Base-by-base conservation (phyloP, 2,329 filamentous ascomycete species). In the Dothidotthia symphoricarpi region DNA sequence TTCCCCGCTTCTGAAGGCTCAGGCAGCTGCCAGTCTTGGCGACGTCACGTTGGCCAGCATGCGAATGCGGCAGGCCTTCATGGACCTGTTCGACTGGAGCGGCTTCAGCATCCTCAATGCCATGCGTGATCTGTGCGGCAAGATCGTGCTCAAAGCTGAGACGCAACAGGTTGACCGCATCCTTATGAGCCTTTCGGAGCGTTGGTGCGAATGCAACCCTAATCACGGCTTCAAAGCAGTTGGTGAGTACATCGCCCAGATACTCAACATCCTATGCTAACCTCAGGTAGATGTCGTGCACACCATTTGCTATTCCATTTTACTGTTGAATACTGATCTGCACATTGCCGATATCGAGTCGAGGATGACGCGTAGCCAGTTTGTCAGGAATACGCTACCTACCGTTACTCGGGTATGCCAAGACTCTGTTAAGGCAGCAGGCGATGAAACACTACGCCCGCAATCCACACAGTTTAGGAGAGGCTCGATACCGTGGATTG, bases 161-260 rank as follows among this genome's bases (percentile, higher is more conserved):
- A 95, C 90, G 3, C 93, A 98, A 68, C 91, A 98, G 66, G 88
- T 98, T 14, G 93, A 98, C 64, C 85, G 93, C 24, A 91, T 98
- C 42, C 71, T 98, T 47, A 87, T 94, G 56, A 85, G 86, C 14
- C 91, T 97, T 56, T 88, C 93, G 3, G 82, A 81, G 49, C 77
- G 91, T 45, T 98, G 93, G 93, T 95, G 88, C 64, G 80, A 86
- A 52, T 96, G 90, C 74, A 98, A 98, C 62, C 81, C 86, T 1
- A 85, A 83, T 28, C 89, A 98, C 67, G 90, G 91, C 11, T 98
- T 97, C 75, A 96, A 93, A 68, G 81, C 85, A 38, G 81, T 76
- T 52, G 88, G 87, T 90, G 75, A 69, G 82, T 67, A 24, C 10
- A n/a, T 22, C 43, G 30, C 14, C 38, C 3, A n/a, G 16, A 3